Percentiles rank a stretch among this genome's conserved stretches.
Conservation (phyloP, 169 alveolate species). For the Plasmodium vivax region DNA sequence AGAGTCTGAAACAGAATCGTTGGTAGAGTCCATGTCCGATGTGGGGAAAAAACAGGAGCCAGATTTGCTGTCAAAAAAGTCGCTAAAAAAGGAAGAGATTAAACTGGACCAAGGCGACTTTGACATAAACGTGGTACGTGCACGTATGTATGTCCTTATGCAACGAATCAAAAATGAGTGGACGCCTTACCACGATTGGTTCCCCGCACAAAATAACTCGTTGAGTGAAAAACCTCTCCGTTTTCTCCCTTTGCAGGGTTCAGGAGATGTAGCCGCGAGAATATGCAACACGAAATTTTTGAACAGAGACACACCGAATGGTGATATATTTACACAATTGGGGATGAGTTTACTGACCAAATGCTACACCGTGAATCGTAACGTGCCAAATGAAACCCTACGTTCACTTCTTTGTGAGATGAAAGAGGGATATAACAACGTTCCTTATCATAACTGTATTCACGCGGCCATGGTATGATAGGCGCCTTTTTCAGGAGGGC, state of each 20-base stretch:
- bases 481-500: neutral
- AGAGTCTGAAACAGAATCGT: conserved; percentile 59
- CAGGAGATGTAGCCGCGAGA: conserved; percentile 3
- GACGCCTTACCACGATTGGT: neutral
- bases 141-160: neutral
- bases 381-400: conserved; percentile 40
- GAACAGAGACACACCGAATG: neutral
- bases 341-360: conserved; percentile 37
- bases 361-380: conserved; percentile 27
- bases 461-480: conserved; percentile 74
- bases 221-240: neutral
- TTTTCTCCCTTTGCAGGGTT: conserved; percentile 17
- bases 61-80: neutral
- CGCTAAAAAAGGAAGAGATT: neutral
- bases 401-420: conserved; percentile 60
- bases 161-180: neutral
- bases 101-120: neutral
- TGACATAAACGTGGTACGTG: conserved; percentile 52
- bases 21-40: conserved; percentile 60
- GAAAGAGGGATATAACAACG: conserved; percentile 71
- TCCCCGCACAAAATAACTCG: neutral
- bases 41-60: neutral
- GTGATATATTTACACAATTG: conserved; percentile 26
- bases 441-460: conserved; percentile 71
- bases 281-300: conserved; percentile 37